Evolutionary conservation across 169 alveolate species (phyloP).

Genomic region (Eimeria necatrix): DNA sequence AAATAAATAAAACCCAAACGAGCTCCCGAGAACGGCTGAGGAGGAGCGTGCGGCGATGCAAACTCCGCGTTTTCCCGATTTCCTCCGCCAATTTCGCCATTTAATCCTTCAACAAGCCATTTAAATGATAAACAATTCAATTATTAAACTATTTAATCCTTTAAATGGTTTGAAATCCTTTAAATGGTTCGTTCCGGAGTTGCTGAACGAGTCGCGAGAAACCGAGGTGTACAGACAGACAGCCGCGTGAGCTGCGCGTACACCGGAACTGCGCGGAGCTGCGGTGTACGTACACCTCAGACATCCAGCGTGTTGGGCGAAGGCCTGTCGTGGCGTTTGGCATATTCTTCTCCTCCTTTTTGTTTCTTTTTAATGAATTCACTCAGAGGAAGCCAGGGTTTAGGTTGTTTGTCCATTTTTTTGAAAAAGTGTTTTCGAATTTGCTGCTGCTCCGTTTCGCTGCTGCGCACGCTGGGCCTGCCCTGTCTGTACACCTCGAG

Average conservation of each 20-base stretch:
- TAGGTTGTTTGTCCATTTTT: conserved; percentile 76
- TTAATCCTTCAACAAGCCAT: too few species aligned
- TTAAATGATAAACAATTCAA: too few species aligned
- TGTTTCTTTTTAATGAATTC: conserved; percentile 84
- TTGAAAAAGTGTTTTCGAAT: conserved; percentile 81
- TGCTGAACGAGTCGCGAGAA: too few species aligned
- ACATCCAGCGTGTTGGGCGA: conserved; percentile 75
- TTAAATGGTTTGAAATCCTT: not conserved
- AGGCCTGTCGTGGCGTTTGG: conserved; percentile 83
- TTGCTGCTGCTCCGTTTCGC: conserved; percentile 77
- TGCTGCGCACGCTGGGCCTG: conserved; percentile 73
- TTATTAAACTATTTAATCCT: too few species aligned
- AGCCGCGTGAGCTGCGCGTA: too few species aligned
- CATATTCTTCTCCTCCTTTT: conserved; percentile 88
- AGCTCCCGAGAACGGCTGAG: too few species aligned
- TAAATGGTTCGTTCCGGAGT: not conserved
- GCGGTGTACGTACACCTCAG: conserved; percentile 32
- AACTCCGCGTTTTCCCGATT: too few species aligned
- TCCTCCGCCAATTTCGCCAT: too few species aligned
- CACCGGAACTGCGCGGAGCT: too few species aligned
- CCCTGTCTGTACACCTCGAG: conserved; percentile 78
- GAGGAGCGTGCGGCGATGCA: too few species aligned
- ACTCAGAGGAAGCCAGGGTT: conserved; percentile 86
- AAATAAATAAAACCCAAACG: too few species aligned
- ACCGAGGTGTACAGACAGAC: not conserved